These are phyloP conservation scores for Udeniomyces megalosporus DNA, from an alignment of 768 basidiomycete genomes.

Conservation along the genomic window DNA sequence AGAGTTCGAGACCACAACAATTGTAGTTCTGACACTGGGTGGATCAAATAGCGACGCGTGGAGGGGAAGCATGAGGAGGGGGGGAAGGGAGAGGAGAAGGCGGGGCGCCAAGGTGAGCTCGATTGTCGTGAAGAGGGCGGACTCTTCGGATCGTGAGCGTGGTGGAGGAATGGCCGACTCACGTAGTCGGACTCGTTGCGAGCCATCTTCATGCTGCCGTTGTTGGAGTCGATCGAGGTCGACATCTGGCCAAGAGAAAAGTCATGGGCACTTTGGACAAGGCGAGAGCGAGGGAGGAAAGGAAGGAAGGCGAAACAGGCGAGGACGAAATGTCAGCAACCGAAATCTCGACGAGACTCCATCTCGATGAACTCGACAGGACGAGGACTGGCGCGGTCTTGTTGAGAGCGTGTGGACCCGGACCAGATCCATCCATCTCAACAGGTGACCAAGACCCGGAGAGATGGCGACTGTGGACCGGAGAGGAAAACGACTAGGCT, in stretches of 20 bases:
- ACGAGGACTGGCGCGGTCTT: background rate
- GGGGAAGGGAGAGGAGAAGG: background rate
- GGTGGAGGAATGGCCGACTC: background rate
- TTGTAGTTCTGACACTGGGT: slow-evolving; percentile 50
- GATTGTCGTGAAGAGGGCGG: too few species aligned
- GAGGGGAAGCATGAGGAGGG: too few species aligned
- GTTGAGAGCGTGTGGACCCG: background rate
- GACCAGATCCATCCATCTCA: background rate
- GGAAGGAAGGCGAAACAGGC: background rate
- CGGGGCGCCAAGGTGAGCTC: background rate
- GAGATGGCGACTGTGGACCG: background rate
- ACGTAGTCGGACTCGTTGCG: slow-evolving; percentile 9
- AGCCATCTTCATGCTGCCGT: slow-evolving; percentile 12
- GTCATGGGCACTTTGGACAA: slow-evolving; percentile 4
- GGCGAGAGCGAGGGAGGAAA: background rate
- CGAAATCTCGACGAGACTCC: too few species aligned
- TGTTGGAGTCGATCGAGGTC: slow-evolving; percentile 11
- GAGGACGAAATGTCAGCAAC: too few species aligned
- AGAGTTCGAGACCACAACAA: slow-evolving; percentile 67
- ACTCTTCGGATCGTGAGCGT: background rate
- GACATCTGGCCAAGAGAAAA: slow-evolving; percentile 10
- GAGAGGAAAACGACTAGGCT: too few species aligned
- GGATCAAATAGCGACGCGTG: too few species aligned
- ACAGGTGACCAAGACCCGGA: background rate
- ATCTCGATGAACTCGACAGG: too few species aligned